These are phyloP conservation scores for Dictyostelium citrinum DNA, from an alignment of 78 protist species.

Conservation along the genomic window DNA sequence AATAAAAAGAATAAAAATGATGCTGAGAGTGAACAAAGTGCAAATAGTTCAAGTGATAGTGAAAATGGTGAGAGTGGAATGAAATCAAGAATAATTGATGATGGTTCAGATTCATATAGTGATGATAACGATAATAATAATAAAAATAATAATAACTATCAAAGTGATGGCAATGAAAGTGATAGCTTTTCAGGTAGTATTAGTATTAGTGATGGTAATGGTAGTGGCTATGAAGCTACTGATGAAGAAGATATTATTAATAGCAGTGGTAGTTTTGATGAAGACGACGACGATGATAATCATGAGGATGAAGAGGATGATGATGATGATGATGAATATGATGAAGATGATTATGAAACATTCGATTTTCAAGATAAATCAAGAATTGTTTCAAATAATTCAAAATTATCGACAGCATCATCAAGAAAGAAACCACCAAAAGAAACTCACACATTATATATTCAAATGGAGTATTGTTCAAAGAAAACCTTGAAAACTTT, in stretches of 20 bases:
- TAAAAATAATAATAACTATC: background rate
- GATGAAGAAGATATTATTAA: background rate
- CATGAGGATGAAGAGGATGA: background rate
- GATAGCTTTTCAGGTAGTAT: background rate
- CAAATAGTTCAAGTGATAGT: background rate
- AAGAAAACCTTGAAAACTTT: conserved; percentile 64
- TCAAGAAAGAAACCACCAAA: conserved; percentile 11
- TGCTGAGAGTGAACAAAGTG: conserved; percentile 7
- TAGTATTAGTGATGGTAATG: background rate
- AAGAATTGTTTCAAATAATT: background rate
- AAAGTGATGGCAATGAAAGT: conserved; percentile 12
- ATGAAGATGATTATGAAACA: conserved; percentile 20
- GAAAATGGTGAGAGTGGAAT: background rate
- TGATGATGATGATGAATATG: conserved; percentile 10
- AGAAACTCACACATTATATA: conserved; percentile 70
- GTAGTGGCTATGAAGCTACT: background rate
- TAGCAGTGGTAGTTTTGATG: background rate
- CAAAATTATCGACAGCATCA: background rate
- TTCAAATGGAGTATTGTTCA: conserved; percentile 86
- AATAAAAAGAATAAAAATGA: background rate
- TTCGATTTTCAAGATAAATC: background rate
- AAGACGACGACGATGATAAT: conserved; percentile 11
- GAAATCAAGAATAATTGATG: background rate
- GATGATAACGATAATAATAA: background rate
- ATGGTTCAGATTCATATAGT: background rate